Evolutionary conservation across 225 moss, liverwort and hornwort species (phyloP).

Genomic region (Pseudisothecium myosuroides): DNA sequence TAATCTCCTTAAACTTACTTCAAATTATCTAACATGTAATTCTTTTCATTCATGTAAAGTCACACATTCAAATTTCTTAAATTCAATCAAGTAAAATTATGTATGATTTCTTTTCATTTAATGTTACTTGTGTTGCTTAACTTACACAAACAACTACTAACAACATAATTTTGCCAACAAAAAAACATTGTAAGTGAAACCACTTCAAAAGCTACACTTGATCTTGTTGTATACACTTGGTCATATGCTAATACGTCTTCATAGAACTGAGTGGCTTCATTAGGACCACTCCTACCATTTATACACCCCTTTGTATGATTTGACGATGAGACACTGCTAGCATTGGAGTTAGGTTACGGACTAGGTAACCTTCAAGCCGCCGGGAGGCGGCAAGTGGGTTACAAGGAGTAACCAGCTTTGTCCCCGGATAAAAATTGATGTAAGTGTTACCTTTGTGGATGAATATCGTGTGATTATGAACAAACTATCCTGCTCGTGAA

Average conservation of each 20-base stretch:
- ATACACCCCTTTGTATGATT: background rate
- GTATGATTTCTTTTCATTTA: background rate
- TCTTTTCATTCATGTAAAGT: background rate
- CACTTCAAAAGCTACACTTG: background rate
- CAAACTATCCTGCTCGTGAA: too few relatives aligned
- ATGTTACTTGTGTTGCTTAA: background rate
- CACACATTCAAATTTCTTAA: too few relatives aligned
- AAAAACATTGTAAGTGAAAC: background rate
- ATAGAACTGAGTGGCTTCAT: background rate
- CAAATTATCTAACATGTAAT: background rate
- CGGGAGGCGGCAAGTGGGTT: too few relatives aligned
- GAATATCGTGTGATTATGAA: too few relatives aligned
- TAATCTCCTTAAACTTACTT: too few relatives aligned
- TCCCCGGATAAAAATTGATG: too few relatives aligned
- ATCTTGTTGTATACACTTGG: background rate
- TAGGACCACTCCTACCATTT: background rate
- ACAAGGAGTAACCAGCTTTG: too few relatives aligned
- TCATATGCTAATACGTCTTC: background rate
- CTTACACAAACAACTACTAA: background rate
- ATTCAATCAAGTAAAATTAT: background rate
- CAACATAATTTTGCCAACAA: background rate
- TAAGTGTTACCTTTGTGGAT: too few relatives aligned
- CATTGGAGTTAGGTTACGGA: background rate
- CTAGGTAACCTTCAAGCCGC: too few relatives aligned
- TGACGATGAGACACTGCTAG: background rate